Base-by-base conservation (phyloP, 1,139 yeast genomes). In the Insectozyma bohioensis region DNA sequence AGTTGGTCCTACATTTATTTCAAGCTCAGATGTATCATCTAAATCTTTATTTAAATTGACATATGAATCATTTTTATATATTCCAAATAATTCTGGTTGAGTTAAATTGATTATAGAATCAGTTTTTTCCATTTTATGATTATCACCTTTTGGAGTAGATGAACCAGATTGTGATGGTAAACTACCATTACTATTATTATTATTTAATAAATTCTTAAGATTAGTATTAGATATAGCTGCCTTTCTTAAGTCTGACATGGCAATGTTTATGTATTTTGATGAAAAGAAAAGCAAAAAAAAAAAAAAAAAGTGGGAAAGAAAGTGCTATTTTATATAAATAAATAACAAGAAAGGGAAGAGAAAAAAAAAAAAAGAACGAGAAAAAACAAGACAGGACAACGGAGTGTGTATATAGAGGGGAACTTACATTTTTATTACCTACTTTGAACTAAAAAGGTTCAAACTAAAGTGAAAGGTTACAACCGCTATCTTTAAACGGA, bases 101-200 rank as follows among this genome's bases (percentile, higher is more conserved):
- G 78, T 72, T 37, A 75, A 58, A 41, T 72, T 72, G 35, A 67
- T 45, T 6, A 67, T 61, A 9, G 75, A 68, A 38, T 66, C 74
- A 3, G 70, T 62, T 37, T 64, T 65, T 34, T 60, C 61, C 55
- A 68, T 64, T 14, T 24, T 22, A n/a, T 24, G 26, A 6, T 17
- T 20, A 12, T 26, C 15, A 8, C 10, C 8, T 15, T 27, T 37
- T 10, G 54, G 40, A 2, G 46, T 41, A 7, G 49, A 34, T 7
- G 45, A 25, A 5, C 52, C 48, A 6, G 50, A 40, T 5, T 28
- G 19, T 6, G 45, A 18, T 4, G 48, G 47, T 7, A 50, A 37
- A 11, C 15, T 12, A 9, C 3, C 17, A 11, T 19, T 12, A 5
- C 6, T 15, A 4, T 4, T 15, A 5, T 24, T 5, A 14, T 35